Base-by-base conservation (phyloP, 164 flowering plant genomes). In the Chimonanthus praecox region DNA sequence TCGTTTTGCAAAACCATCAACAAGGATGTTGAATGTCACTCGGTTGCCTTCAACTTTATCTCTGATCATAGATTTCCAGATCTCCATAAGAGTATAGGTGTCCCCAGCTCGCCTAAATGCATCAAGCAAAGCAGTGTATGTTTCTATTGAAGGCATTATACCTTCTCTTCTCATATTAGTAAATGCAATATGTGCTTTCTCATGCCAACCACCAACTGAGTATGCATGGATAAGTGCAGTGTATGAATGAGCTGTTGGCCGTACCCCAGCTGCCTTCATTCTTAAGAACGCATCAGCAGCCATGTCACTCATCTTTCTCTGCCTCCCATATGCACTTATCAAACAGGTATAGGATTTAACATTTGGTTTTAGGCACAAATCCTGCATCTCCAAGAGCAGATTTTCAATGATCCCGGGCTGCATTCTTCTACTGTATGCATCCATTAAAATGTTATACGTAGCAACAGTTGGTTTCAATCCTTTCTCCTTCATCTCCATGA, bases 1-100 rank as follows among this genome's bases (percentile, higher is more conserved):
- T 78, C 92, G 97, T 77, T 92, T 94, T 43, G 97, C 92, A 84
- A 92, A 90, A 44, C 99, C 97, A 75, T 91, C 97, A 50, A 94
- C 81, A 70, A 94, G 87, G 79, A 79, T 87, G 78, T 92, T 91
- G 74, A 92, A 94, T 2, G 96, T 92, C 72, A 92, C 94, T 54
- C 83, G 72, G 4, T 97, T 92, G 51, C 94, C 97, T 82, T 82
- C 79, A 58, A 92, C 73, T 78, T 87, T 92, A 49, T 89, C 87
- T 8, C 72, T 68, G 47, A 82, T 80, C 97, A 94, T 91, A 73
- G 78, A 66, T 81, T 94, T 92, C 97, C 99, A 94, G 8, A 91
- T 84, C 68, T 78, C 83, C 91, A 85, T 87, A 70, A 94, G 72
- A 15, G 73, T 87, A 75, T 82, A 70, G 3, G 94, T 82, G 75